Percentiles rank a stretch among this genome's conserved stretches.
Conservation (phyloP, 805 yeast species). For the Starmerella potacharoeniae region DNA sequence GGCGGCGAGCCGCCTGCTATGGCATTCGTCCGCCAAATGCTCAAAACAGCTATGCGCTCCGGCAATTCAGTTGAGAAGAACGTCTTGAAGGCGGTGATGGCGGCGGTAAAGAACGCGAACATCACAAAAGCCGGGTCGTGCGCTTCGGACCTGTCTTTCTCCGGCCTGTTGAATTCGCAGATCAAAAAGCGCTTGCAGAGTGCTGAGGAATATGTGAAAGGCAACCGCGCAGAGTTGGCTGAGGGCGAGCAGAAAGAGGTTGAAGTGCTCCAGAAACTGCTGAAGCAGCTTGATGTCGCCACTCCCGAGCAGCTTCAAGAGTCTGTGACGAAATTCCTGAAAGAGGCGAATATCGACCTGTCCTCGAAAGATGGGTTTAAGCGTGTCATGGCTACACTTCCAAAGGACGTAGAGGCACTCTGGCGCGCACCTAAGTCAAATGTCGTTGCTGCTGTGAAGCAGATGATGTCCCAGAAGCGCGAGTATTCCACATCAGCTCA, state of each 20-base stretch:
- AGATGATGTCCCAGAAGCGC: slow-evolving; percentile 17
- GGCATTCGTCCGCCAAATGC: slow-evolving; percentile 33
- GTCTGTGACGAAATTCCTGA: slow-evolving; percentile 22
- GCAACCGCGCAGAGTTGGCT: slow-evolving; percentile 42
- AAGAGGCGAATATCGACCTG: slow-evolving; percentile 13
- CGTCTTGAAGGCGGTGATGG: slow-evolving; percentile 27
- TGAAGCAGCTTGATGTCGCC: slow-evolving; percentile 38
- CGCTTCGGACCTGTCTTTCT: slow-evolving; percentile 24
- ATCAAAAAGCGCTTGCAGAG: slow-evolving; percentile 37
- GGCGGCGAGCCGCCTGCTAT: slow-evolving; percentile 29
- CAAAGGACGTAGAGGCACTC: slow-evolving; percentile 24
- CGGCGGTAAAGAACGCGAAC: slow-evolving; percentile 29
- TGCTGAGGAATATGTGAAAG: slow-evolving; percentile 36
- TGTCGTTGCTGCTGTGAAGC: slow-evolving; percentile 24
- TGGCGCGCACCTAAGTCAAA: slow-evolving; percentile 27
- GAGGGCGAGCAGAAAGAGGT: slow-evolving; percentile 42
- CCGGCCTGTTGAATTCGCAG: slow-evolving; percentile 36
- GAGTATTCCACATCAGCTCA: slow-evolving; percentile 29
- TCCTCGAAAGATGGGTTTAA: slow-evolving; percentile 14
- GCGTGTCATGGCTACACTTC: slow-evolving; percentile 13
- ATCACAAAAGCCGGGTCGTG: slow-evolving; percentile 27
- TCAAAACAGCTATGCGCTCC: slow-evolving; percentile 39
- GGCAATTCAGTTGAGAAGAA: slow-evolving; percentile 32
- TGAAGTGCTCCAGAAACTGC: slow-evolving; percentile 33
- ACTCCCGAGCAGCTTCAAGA: slow-evolving; percentile 35